Conservation (phyloP, 345 rosid genomes). For the Syzygium aromaticum region DNA sequence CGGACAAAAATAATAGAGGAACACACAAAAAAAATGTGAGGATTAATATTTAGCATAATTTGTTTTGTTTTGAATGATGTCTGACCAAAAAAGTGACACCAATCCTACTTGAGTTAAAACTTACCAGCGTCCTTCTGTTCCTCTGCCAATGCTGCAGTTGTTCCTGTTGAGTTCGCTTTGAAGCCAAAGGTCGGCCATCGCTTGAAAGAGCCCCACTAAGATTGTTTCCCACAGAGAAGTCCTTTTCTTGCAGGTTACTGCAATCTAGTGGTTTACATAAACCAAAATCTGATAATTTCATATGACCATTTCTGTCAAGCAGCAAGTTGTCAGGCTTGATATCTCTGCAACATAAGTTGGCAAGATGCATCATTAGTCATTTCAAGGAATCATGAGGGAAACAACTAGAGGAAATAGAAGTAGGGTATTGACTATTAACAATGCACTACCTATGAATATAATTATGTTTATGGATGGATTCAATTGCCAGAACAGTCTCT, state of each 20-base stretch:
- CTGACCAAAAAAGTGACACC: not conserved
- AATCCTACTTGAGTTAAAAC: conserved; percentile 9
- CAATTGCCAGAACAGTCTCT: conserved; percentile 93
- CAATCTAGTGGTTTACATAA: conserved; percentile 95
- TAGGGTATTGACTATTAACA: not conserved
- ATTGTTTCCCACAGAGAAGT: conserved; percentile 54
- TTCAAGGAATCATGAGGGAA: not conserved
- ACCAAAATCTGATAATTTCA: conserved; percentile 97
- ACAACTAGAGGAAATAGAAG: not conserved
- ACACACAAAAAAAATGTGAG: not conserved
- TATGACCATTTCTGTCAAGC: conserved; percentile 87
- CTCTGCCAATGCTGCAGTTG: conserved; percentile 93
- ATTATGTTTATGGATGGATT: conserved; percentile 94
- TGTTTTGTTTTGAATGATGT: not conserved
- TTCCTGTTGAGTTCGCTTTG: conserved; percentile 84
- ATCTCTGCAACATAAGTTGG: conserved; percentile 45
- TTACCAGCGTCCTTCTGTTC: conserved; percentile 93
- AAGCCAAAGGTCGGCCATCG: conserved; percentile 73
- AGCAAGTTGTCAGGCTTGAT: conserved; percentile 97
- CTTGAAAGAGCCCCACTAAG: conserved; percentile 63
- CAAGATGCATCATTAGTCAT: not conserved
- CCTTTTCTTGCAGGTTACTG: conserved; percentile 90
- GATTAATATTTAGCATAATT: not conserved
- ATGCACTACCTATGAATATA: conserved; percentile 83
- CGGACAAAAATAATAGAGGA: not conserved